phyloP scores from a whole-genome alignment of 768 basidiomycete genomes.

The Naematelia aurantialba region DNA sequence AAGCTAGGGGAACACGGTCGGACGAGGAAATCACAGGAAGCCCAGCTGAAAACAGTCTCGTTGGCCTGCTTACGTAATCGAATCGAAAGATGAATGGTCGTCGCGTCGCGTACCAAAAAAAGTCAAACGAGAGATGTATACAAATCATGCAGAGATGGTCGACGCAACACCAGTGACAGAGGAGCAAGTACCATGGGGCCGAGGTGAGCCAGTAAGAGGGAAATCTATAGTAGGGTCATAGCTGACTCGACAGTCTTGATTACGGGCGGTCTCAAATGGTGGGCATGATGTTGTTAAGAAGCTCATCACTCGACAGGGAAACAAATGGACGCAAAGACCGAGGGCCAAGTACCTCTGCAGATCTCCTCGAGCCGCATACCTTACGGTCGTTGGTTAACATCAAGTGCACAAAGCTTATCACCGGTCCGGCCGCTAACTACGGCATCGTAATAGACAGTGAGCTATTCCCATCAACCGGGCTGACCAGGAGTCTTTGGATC shows the following conservation, averaged over 20 bases:
- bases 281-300: conserved; percentile 46
- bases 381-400: conserved; percentile 82
- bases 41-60: not conserved
- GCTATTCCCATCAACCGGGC: conserved; percentile 7
- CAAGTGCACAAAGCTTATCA: conserved; percentile 66
- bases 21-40: too few species aligned
- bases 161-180: not conserved
- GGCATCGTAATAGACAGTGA: conserved; percentile 43
- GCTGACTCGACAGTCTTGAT: conserved; percentile 61
- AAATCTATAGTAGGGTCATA: too few species aligned
- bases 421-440: conserved; percentile 50
- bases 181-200: conserved; percentile 7
- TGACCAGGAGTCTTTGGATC: conserved; percentile 56
- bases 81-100: not conserved
- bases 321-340: conserved; percentile 69
- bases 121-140: too few species aligned
- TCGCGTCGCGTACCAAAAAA: not conserved
- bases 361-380: conserved; percentile 82
- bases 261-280: conserved; percentile 87
- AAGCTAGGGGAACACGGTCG: not conserved
- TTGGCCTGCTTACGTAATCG: not conserved
- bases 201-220: conserved; percentile 9
- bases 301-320: conserved; percentile 56
- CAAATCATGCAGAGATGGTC: not conserved
- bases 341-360: conserved; percentile 55